Base-by-base conservation (phyloP, 768 basidiomycete genomes). In the Gloeostereum incarnatum region DNA sequence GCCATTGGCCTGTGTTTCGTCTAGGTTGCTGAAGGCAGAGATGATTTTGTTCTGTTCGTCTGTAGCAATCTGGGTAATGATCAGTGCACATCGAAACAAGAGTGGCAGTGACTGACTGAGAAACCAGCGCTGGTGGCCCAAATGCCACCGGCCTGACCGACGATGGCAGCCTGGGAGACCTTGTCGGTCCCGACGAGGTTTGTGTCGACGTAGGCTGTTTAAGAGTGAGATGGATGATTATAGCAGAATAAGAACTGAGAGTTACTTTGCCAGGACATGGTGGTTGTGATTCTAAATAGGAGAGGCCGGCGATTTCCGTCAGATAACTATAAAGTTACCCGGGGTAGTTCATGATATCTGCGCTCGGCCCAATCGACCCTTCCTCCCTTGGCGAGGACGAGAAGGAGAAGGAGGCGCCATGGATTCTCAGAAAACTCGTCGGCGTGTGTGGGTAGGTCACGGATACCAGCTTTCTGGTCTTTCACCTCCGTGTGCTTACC, bases 161-260 rank as follows among this genome's bases (percentile, higher is more conserved):
- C 31, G 52, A 86, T 81, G 21, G 89, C 89, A 26, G 88, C 91
- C 50, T 73, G 71, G 18, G 63, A n/a, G 53, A 94, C 63, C 61
- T 77, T 86, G 47, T 75, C 77, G 44, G 63, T 78, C 24, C 75
- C 84, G 49, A 93, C 57, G 40, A 93, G 76, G 57, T 87, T 78
- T 52, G 63, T 66, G 57, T 92, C 85, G 59, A 91, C 83, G 63
- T 89, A 88, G 44, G 70, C 89, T 92, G 49, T 35, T 34, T n/a
- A 39, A 35, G 20, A 34, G 32, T n/a, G 27, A 20, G 18, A 17
- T 16, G 27, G n/a, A 27, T 26, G 9, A 16, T 23, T 25, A 9
- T 9, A 6, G 10, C 7, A 16, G 25, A 10, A 24, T 24, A 31
- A 31, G 17, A 31, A 6, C 2, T 14, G 29, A 14, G 19, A 19